These are phyloP conservation scores for Orbilia brochopaga DNA, from an alignment of 2,329 filamentous ascomycete species.

Conservation along the genomic window DNA sequence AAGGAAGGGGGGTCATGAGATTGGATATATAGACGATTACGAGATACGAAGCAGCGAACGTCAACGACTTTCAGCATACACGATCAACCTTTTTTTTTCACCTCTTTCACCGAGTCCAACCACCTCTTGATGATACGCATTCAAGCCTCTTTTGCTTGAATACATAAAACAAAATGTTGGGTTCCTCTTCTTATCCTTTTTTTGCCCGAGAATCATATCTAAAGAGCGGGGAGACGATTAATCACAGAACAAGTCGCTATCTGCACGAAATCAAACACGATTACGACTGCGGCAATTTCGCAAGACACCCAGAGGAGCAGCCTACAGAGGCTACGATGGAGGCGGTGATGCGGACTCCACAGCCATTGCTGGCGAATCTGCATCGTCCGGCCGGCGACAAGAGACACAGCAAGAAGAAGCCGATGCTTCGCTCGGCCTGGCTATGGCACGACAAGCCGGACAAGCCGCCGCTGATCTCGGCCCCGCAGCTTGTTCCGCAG, in stretches of 20 bases:
- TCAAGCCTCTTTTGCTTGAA: not conserved
- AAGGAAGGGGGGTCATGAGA: not conserved
- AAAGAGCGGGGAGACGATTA: too few species aligned
- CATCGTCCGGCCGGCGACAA: conserved; percentile 3
- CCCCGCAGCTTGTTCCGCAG: not conserved
- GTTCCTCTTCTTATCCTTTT: too few species aligned
- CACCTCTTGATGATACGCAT: not conserved
- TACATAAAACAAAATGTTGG: not conserved
- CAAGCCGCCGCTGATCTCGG: conserved; percentile 4
- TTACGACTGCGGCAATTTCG: too few species aligned
- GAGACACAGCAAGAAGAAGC: conserved; percentile 17
- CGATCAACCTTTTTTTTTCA: not conserved
- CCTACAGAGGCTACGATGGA: conserved; percentile 22
- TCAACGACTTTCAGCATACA: not conserved
- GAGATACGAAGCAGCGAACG: conserved; percentile 1
- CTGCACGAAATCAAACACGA: too few species aligned
- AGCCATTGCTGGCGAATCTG: conserved; percentile 22
- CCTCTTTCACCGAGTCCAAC: not conserved
- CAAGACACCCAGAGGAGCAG: not conserved
- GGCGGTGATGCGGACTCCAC: conserved; percentile 29
- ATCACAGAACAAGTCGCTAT: too few species aligned
- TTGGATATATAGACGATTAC: not conserved
- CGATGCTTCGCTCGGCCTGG: conserved; percentile 28
- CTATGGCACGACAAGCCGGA: conserved; percentile 17
- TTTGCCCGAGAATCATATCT: too few species aligned